Base-by-base conservation (phyloP, 164 flowering plant genomes). In the Sedum album region DNA sequence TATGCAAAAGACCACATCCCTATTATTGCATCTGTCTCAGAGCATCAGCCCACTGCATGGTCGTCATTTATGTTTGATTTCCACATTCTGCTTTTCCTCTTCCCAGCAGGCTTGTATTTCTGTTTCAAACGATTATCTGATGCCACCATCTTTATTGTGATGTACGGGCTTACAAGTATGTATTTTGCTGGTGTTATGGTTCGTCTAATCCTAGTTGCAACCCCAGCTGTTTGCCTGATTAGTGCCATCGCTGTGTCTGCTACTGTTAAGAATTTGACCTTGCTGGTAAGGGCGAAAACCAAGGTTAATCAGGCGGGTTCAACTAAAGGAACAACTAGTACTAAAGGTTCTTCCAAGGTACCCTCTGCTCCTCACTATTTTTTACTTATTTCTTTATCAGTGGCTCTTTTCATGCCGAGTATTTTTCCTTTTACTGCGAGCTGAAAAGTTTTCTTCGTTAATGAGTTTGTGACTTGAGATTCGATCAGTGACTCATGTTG, bases 151-250 rank as follows among this genome's bases (percentile, higher is more conserved):
- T 94, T 94, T 66, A 88, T 91, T 60, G 94, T 94, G 66, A 87
- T 94, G 96, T 91, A 94, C 81, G 99, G 97, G 66, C 89, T 94
- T 60, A 91, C 96, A 25, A 94, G 99, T 81, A 85, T 94, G 97
- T 94, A 94, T 81, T 94, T 94, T 79, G 99, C 99, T 71, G 97
- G 99, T 73, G 99, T 94, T 67, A 94, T 94, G 99, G 99, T 94
- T 73, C 97, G 96, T 57, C 82, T 94, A 64, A 94, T 94, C 82
- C 96, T 94, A 72, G 99, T 94, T 60, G 99, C 99, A 8, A 86
- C 99, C 36, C 99, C 99, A 68, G 99, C 97, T 0, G 88, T 94
- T n/a, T 94, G 97, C 79, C 93, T 94, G 67, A 84, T 91, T 25
- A 94, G 99, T 86, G 96, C 96, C 30, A 83, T 94, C 84, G 97